Evolutionary conservation across 169 alveolate genomes (phyloP).

Genomic region (Pseudocohnilembus persalinus): DNA sequence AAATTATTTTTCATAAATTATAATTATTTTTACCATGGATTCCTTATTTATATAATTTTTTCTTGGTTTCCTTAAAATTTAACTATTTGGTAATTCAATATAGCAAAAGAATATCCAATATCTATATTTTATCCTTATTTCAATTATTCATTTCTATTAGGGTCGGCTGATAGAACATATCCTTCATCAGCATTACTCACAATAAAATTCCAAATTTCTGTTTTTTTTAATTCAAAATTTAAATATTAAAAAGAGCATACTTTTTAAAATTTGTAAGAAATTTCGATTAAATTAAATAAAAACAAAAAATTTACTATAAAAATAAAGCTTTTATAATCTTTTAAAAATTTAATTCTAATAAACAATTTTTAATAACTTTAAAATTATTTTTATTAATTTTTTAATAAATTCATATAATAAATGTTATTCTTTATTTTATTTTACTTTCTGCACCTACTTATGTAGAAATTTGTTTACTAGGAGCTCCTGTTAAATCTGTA

Average conservation of each 20-base stretch:
- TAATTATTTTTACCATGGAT: conserved; percentile 74
- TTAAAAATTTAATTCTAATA: no score
- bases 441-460: conserved; percentile 16
- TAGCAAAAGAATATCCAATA: conserved; percentile 50
- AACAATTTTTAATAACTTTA: no score
- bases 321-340: no score
- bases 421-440: no score
- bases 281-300: no score
- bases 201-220: conserved; percentile 37
- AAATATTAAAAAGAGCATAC: no score
- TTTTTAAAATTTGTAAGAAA: no score
- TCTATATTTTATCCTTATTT: conserved; percentile 42
- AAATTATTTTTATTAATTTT: no score
- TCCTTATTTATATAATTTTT: conserved; percentile 74
- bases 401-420: no score
- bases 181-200: conserved; percentile 44
- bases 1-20: no score
- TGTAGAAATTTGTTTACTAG: conserved; percentile 32
- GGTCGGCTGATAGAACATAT: conserved; percentile 43
- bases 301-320: no score
- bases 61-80: conserved; percentile 55
- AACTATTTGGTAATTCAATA: conserved; percentile 53
- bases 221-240: no score
- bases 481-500: conserved; percentile 74
- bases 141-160: conserved; percentile 26